A percentile compares a stretch with the other conserved stretches of the same genome.
Evolutionary conservation across 768 basidiomycete species (phyloP).

Genomic region (Serpula lacrymans): DNA sequence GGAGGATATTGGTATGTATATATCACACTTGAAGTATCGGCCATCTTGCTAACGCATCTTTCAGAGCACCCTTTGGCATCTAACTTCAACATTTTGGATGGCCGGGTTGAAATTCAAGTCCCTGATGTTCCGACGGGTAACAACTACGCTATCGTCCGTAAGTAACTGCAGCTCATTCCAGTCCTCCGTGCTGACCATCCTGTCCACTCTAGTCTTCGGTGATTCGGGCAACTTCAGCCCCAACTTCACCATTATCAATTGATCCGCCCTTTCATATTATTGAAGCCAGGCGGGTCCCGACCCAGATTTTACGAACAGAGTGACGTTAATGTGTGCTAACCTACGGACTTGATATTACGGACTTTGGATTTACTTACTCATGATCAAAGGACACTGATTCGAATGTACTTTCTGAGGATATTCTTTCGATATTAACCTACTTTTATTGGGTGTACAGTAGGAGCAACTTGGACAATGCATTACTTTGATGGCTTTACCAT

Average conservation of each 20-base stretch:
- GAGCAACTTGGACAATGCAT: not conserved
- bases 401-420: not conserved
- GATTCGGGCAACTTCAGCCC: conserved; percentile 30
- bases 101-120: conserved; percentile 20
- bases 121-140: conserved; percentile 24
- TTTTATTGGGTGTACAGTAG: conserved; percentile 1
- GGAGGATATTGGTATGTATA: conserved; percentile 23
- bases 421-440: not conserved
- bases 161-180: conserved; percentile 7
- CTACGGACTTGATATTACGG: not conserved
- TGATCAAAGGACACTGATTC: too few species aligned
- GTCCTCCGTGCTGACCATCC: conserved; percentile 4
- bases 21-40: not conserved
- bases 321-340: not conserved
- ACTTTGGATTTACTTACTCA: not conserved
- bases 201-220: conserved; percentile 24
- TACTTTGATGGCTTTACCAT: too few species aligned
- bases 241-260: conserved; percentile 21
- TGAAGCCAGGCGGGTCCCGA: too few species aligned
- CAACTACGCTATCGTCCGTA: conserved; percentile 31
- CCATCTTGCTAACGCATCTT: conserved; percentile 6
- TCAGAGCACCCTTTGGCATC: conserved; percentile 21
- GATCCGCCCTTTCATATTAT: too few species aligned
- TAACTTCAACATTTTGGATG: conserved; percentile 27
- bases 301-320: not conserved